A percentile compares a stretch with the other conserved stretches of the same genome.
These are phyloP conservation scores for Colletotrichum abscissum DNA, from an alignment of 2,329 filamentous ascomycete species.

Conservation along the genomic window DNA sequence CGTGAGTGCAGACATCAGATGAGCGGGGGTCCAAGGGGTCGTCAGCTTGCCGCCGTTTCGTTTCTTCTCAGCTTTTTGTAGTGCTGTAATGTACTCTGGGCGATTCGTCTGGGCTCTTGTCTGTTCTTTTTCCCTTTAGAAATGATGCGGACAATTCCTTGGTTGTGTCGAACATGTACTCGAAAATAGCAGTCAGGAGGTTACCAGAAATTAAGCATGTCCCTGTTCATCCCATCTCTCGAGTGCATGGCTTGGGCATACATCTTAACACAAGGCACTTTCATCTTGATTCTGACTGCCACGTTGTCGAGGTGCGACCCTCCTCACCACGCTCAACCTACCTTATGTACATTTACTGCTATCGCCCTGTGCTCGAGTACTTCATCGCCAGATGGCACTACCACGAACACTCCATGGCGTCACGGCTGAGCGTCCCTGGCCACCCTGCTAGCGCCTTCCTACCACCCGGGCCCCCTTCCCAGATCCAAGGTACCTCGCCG, in stretches of 20 bases:
- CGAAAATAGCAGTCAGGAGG: not conserved
- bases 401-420: slow-evolving; percentile 21
- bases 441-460: slow-evolving; percentile 21
- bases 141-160: not conserved
- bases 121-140: not conserved
- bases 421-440: slow-evolving; percentile 32
- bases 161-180: slow-evolving; percentile 8
- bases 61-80: slow-evolving; percentile 16
- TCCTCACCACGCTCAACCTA: not conserved
- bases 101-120: not conserved
- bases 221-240: slow-evolving; percentile 25
- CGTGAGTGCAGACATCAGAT: not conserved
- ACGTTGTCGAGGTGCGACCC: not conserved
- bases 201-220: not conserved
- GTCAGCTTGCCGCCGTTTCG: slow-evolving; percentile 19
- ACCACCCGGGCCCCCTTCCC: slow-evolving; percentile 6
- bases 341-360: not conserved
- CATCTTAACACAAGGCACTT: not conserved
- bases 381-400: slow-evolving; percentile 4
- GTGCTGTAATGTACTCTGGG: not conserved
- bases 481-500: not conserved
- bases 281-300: slow-evolving; percentile 11
- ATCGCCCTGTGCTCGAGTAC: slow-evolving; percentile 16
- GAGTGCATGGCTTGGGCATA: not conserved
- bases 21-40: slow-evolving; percentile 13